Conservation (phyloP, 176 grass and related monocot species). For the Musa itinerans region DNA sequence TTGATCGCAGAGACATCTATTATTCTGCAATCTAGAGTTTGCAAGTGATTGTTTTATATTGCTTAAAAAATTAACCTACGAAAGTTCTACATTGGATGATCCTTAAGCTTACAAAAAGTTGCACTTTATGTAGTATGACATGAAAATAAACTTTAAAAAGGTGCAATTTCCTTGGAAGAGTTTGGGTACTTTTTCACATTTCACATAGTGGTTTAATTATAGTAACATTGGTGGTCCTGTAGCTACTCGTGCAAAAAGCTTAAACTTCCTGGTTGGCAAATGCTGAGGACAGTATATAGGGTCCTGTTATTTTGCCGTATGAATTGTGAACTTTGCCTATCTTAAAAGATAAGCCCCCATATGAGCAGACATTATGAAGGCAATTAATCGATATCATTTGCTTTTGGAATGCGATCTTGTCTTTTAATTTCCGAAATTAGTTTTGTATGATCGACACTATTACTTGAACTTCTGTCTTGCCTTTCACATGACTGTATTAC, state of each 20-base stretch:
- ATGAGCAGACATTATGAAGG: too few species aligned
- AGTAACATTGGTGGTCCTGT: neutral
- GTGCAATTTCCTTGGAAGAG: too few species aligned
- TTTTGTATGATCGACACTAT: neutral
- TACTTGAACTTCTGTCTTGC: neutral
- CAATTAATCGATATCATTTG: neutral
- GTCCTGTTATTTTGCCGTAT: too few species aligned
- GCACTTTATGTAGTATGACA: too few species aligned
- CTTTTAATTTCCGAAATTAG: neutral
- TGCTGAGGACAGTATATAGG: too few species aligned
- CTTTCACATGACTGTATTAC: neutral
- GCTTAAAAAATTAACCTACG: neutral
- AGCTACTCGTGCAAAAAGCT: neutral
- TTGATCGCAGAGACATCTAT: neutral
- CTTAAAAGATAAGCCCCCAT: neutral
- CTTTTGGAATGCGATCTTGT: neutral
- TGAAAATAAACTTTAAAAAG: too few species aligned
- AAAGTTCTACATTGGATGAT: too few species aligned
- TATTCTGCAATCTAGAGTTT: neutral
- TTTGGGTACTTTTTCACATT: too few species aligned
- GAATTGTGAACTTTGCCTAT: neutral
- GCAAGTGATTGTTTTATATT: neutral
- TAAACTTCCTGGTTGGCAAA: neutral
- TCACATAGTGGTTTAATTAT: neutral
- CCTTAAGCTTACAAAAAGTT: too few species aligned